Percentiles rank a stretch among this genome's conserved stretches.
Evolutionary conservation across 768 basidiomycete species (phyloP).

Genomic region (Pleurotus citrinopileatus): DNA sequence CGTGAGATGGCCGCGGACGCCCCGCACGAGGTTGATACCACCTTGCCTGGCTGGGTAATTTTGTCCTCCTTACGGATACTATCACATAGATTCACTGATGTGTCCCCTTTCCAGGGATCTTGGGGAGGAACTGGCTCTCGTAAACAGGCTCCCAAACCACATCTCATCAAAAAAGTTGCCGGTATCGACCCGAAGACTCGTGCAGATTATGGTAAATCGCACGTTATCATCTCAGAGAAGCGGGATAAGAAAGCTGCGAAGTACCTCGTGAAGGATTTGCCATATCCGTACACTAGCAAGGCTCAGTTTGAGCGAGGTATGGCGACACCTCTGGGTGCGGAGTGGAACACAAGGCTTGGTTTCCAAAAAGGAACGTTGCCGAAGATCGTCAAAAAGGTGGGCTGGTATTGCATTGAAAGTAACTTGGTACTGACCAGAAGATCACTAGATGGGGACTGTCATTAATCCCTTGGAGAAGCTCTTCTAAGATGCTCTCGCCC

Average conservation of each 20-base stretch:
- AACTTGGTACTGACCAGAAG: too few species aligned
- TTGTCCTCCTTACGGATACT: neutral
- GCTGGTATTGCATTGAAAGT: too few species aligned
- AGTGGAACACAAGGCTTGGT: constrained; percentile 90
- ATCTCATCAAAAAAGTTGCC: constrained; percentile 76
- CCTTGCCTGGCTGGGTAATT: constrained; percentile 93
- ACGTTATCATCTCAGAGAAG: constrained; percentile 95
- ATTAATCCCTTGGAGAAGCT: constrained; percentile 68
- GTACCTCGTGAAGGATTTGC: constrained; percentile 88
- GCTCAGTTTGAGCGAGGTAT: constrained; percentile 90
- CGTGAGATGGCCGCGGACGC: constrained; percentile 85
- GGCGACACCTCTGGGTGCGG: constrained; percentile 77
- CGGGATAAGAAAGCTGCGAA: constrained; percentile 91
- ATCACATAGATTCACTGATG: neutral
- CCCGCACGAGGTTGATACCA: constrained; percentile 83
- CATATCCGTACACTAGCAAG: constrained; percentile 91
- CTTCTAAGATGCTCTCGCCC: constrained; percentile 3
- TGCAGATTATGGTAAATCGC: constrained; percentile 78
- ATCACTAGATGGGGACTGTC: constrained; percentile 64
- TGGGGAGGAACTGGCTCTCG: constrained; percentile 85
- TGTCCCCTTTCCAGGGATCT: constrained; percentile 56
- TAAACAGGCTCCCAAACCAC: constrained; percentile 54
- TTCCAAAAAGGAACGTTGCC: constrained; percentile 87
- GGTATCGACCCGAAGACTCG: constrained; percentile 80
- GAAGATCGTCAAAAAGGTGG: constrained; percentile 82